Evolutionary conservation across 208 protist species (phyloP).

Genomic region (Trypanosoma theileri): DNA sequence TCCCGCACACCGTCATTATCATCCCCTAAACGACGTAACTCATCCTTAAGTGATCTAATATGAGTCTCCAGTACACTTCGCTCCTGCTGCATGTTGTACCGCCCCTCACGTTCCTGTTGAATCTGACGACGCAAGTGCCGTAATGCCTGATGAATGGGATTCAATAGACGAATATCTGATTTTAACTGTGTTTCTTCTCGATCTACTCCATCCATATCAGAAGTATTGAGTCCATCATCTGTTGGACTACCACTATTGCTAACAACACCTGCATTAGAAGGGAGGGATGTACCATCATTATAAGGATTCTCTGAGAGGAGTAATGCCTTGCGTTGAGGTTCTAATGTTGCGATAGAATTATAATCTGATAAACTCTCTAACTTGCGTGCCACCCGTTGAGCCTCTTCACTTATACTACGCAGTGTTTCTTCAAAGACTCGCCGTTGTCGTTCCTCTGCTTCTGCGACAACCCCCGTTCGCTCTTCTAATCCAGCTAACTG

Average conservation of each 20-base stretch:
- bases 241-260: neutral
- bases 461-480: conserved; percentile 10
- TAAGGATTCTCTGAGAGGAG: neutral
- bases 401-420: conserved; percentile 8
- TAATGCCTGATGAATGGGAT: conserved; percentile 12
- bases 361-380: conserved; percentile 11
- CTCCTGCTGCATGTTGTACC: conserved; percentile 9
- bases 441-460: conserved; percentile 20
- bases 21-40: conserved; percentile 17
- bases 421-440: conserved; percentile 15
- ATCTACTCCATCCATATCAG: neutral
- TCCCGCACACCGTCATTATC: conserved; percentile 24
- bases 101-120: conserved; percentile 18
- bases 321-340: neutral
- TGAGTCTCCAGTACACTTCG: conserved; percentile 25
- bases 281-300: neutral
- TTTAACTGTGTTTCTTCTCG: conserved; percentile 1
- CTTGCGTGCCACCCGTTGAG: conserved; percentile 1
- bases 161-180: neutral
- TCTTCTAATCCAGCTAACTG: conserved; percentile 33
- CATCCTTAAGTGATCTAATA: conserved; percentile 22
- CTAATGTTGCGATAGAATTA: neutral
- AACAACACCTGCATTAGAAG: neutral
- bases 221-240: conserved; percentile 25
- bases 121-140: conserved; percentile 15